These are phyloP conservation scores for Pugionium dolabratum DNA, from an alignment of 345 rosid species.

Conservation along the genomic window DNA sequence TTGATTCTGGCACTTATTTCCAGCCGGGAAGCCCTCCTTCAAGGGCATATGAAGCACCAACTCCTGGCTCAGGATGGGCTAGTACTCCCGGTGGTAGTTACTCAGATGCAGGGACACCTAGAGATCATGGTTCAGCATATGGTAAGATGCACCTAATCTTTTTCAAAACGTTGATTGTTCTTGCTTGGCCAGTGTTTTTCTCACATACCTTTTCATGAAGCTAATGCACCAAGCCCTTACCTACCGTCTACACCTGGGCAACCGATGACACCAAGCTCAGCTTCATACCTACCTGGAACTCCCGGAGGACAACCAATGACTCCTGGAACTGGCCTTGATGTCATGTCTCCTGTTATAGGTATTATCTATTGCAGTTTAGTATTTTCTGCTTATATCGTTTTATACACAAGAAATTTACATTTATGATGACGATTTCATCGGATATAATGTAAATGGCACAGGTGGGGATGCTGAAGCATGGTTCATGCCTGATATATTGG, in stretches of 20 bases:
- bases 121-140: constrained; percentile 72
- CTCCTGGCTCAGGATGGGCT: constrained; percentile 94
- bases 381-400: background rate
- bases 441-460: constrained; percentile 38
- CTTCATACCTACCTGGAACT: constrained; percentile 84
- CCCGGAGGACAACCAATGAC: constrained; percentile 99
- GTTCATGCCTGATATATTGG: constrained; percentile 89
- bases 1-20: constrained; percentile 21
- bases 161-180: constrained; percentile 5
- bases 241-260: constrained; percentile 92
- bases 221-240: constrained; percentile 92
- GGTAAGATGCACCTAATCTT: constrained; percentile 45
- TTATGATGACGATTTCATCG: background rate
- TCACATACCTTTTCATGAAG: constrained; percentile 46
- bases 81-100: constrained; percentile 89
- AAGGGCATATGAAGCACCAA: constrained; percentile 88
- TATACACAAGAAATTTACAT: background rate
- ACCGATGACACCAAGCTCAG: constrained; percentile 89
- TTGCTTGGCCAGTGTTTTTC: background rate
- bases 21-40: constrained; percentile 98
- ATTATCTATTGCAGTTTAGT: background rate
- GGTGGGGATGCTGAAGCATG: constrained; percentile 83
- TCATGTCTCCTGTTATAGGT: constrained; percentile 93
- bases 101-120: constrained; percentile 91
- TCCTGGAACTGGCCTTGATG: constrained; percentile 78